These are phyloP conservation scores for Russula foetens DNA, from an alignment of 768 basidiomycete species.

Conservation along the genomic window DNA sequence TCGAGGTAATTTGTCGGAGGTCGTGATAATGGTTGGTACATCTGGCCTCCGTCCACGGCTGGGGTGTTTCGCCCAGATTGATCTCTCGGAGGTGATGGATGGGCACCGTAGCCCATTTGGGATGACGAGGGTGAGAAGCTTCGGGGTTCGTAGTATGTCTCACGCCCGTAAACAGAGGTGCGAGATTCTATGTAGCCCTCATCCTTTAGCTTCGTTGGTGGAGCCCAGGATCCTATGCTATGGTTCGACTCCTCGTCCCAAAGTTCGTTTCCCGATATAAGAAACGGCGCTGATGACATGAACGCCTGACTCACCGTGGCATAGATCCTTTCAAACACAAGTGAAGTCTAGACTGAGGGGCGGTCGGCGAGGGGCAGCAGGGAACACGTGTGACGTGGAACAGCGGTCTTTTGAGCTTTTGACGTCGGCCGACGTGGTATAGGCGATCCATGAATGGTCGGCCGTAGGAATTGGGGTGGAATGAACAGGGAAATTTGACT, in stretches of 20 bases:
- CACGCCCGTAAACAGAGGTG: constrained; percentile 79
- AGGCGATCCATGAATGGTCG: no score
- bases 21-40: constrained; percentile 58
- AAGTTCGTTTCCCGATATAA: constrained; percentile 73
- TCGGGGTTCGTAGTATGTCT: constrained; percentile 72
- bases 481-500: no score
- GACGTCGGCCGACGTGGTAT: no score
- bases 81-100: constrained; percentile 54
- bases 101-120: constrained; percentile 47
- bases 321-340: no score
- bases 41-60: constrained; percentile 27
- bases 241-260: constrained; percentile 98
- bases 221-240: constrained; percentile 89
- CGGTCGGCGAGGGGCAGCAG: no score
- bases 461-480: no score
- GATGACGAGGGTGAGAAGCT: constrained; percentile 59
- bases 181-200: constrained; percentile 73
- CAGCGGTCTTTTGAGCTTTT: no score
- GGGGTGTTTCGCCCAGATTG: constrained; percentile 75
- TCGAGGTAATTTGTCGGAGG: constrained; percentile 75
- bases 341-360: no score
- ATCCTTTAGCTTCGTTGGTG: constrained; percentile 60
- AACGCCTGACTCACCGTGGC: constrained; percentile 43
- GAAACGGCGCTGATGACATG: neutral
- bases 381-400: no score